These are phyloP conservation scores for Dimargaris xerosporica DNA, from an alignment of 192 early-diverging fungal species.

Conservation along the genomic window DNA sequence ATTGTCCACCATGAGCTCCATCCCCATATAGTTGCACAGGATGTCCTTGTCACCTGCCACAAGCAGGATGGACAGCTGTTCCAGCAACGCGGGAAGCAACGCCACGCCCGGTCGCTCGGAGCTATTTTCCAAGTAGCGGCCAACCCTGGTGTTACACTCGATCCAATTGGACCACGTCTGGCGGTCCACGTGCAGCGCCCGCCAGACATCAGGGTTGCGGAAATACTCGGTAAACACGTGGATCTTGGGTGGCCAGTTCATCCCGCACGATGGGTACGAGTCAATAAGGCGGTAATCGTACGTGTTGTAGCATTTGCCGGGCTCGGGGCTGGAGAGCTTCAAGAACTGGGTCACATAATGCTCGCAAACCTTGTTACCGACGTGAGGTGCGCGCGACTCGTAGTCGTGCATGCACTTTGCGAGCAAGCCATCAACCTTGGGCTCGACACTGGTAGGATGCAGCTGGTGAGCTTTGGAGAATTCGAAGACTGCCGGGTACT, in stretches of 20 bases:
- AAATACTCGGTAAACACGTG: slow-evolving; percentile 24
- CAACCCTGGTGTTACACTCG: slow-evolving; percentile 40
- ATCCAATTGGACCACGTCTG: slow-evolving; percentile 24
- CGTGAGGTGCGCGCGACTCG: background rate
- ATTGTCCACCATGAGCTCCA: slow-evolving; percentile 38
- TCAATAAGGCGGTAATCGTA: slow-evolving; percentile 53
- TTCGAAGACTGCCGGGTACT: slow-evolving; percentile 9
- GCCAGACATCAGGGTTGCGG: slow-evolving; percentile 31
- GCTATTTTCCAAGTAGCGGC: slow-evolving; percentile 19
- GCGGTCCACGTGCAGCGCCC: slow-evolving; percentile 28
- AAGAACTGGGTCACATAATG: slow-evolving; percentile 19
- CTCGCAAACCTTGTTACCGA: slow-evolving; percentile 18
- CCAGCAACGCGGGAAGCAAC: slow-evolving; percentile 32
- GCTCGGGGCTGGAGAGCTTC: slow-evolving; percentile 19
- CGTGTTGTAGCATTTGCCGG: slow-evolving; percentile 47
- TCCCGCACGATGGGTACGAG: slow-evolving; percentile 38
- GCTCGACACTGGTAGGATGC: background rate
- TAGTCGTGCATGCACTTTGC: background rate
- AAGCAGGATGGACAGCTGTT: slow-evolving; percentile 30
- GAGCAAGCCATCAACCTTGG: background rate
- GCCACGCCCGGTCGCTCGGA: slow-evolving; percentile 25
- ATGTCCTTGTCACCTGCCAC: slow-evolving; percentile 54
- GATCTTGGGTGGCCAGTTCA: slow-evolving; percentile 36
- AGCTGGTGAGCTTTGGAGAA: background rate
- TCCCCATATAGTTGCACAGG: slow-evolving; percentile 56